Evolutionary conservation across 1,139 yeast genomes (phyloP).

Genomic region (Insectozyma bohioensis): DNA sequence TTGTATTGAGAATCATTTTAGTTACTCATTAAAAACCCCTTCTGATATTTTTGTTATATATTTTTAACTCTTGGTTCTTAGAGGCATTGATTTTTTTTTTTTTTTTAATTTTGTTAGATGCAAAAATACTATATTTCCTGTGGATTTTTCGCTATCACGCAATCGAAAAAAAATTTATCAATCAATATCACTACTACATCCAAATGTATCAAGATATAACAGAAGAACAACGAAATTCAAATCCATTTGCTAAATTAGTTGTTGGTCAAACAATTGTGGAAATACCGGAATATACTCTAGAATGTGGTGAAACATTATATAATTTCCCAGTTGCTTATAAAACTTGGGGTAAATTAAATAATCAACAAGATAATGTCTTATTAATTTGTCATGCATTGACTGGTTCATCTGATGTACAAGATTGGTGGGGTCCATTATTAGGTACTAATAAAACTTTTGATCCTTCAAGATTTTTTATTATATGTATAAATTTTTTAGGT

Average conservation of each 20-base stretch:
- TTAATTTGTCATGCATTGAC: constrained; percentile 94
- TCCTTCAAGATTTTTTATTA: constrained; percentile 78
- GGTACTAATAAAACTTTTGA: constrained; percentile 90
- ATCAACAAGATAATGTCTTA: constrained; percentile 66
- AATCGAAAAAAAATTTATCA: no score
- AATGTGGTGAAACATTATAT: constrained; percentile 73
- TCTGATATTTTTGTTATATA: no score
- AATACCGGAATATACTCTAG: constrained; percentile 73
- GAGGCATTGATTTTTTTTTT: no score
- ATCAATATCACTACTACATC: constrained; percentile 10
- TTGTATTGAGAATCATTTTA: no score
- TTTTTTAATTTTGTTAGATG: no score
- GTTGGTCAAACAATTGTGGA: constrained; percentile 79
- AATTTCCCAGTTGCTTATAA: constrained; percentile 93
- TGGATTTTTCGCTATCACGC: no score
- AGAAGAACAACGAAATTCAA: constrained; percentile 47
- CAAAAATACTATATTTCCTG: no score
- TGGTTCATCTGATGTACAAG: constrained; percentile 92
- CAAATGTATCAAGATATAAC: constrained; percentile 43
- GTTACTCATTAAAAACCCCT: no score
- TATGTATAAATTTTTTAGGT: constrained; percentile 88
- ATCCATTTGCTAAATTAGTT: constrained; percentile 73
- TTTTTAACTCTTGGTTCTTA: no score
- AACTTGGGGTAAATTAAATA: constrained; percentile 87
- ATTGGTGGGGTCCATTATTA: constrained; percentile 98